Conservation (phyloP, 2,329 filamentous ascomycete species). For the Thielaviopsis ethacetica region DNA sequence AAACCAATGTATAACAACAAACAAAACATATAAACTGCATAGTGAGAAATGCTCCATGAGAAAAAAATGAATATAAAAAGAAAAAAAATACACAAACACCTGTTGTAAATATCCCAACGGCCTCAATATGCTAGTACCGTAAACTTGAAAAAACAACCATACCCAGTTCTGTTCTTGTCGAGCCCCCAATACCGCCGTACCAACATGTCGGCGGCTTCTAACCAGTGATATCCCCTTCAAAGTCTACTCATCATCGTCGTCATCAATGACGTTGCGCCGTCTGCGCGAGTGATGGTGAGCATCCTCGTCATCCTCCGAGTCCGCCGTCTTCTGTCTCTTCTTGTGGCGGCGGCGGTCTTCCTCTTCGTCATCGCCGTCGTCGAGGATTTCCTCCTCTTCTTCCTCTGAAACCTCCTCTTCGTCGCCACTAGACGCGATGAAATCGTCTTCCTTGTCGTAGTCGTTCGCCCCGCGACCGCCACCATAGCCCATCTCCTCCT, state of each 20-base stretch:
- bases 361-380: conserved; percentile 31
- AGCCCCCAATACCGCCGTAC: background rate
- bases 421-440: conserved; percentile 60
- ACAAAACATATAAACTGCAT: background rate
- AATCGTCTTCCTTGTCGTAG: conserved; percentile 67
- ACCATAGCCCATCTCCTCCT: conserved; percentile 51
- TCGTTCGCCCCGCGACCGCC: conserved; percentile 51
- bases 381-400: conserved; percentile 44
- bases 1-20: background rate
- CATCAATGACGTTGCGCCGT: conserved; percentile 40
- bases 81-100: background rate
- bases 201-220: background rate
- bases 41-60: background rate
- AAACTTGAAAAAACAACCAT: background rate
- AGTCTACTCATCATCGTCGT: conserved; percentile 36
- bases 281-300: conserved; percentile 35
- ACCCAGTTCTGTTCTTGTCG: background rate
- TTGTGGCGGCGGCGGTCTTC: conserved; percentile 19
- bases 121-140: background rate
- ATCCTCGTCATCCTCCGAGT: conserved; percentile 34
- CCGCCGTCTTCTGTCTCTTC: conserved; percentile 35
- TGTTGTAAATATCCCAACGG: background rate
- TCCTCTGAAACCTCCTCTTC: conserved; percentile 49
- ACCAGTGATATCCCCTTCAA: background rate
- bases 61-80: background rate